These are phyloP conservation scores for Sporothrix phasma DNA, from an alignment of 2,329 filamentous ascomycete species.

Conservation along the genomic window DNA sequence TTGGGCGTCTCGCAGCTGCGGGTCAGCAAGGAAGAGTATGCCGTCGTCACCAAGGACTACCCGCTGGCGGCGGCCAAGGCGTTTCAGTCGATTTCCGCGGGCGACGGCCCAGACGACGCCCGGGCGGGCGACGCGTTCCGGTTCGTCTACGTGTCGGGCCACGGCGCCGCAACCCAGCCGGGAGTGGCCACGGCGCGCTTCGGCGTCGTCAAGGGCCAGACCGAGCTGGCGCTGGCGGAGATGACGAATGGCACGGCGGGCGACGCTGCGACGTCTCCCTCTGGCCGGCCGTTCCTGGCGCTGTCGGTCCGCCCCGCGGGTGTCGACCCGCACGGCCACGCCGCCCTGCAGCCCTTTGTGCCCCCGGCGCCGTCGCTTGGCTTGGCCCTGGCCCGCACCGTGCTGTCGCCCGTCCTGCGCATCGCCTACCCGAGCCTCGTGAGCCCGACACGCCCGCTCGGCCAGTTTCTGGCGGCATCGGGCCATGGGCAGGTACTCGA, in stretches of 20 bases:
- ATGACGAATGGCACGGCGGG: conserved; percentile 32
- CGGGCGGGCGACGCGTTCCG: conserved; percentile 37
- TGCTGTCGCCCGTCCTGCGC: conserved; percentile 24
- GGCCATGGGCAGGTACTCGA: conserved; percentile 33
- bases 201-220: conserved; percentile 56
- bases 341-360: conserved; percentile 33
- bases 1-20: conserved; percentile 53
- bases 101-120: background rate
- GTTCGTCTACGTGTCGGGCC: conserved; percentile 62
- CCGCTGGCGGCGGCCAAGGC: conserved; percentile 36
- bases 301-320: conserved; percentile 49
- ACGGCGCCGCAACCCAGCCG: conserved; percentile 49
- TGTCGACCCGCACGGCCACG: conserved; percentile 42
- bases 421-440: conserved; percentile 20
- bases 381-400: conserved; percentile 8
- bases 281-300: conserved; percentile 33
- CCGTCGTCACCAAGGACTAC: conserved; percentile 58
- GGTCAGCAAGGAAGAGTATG: conserved; percentile 54
- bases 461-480: conserved; percentile 35
- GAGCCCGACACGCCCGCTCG: conserved; percentile 37
- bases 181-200: conserved; percentile 47
- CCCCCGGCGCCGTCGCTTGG: conserved; percentile 23
- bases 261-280: conserved; percentile 17
- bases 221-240: conserved; percentile 49
- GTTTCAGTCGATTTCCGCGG: conserved; percentile 7